phyloP scores from a whole-genome alignment of 1,284 basidiomycete genomes.

The Nidula niveotomentosa region DNA sequence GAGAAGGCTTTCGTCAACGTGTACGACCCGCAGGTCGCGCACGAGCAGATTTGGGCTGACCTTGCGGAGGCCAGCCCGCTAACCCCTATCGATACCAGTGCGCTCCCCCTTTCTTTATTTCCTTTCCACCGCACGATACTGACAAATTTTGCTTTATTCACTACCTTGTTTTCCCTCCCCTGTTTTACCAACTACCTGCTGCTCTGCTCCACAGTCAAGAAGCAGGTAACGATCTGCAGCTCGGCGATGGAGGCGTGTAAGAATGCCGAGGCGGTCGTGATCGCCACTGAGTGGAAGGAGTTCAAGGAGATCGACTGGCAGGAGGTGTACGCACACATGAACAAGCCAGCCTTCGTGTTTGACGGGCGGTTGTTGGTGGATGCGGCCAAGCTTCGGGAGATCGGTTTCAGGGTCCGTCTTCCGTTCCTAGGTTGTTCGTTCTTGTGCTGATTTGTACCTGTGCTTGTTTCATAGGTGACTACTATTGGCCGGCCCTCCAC shows the following conservation, averaged over 20 bases:
- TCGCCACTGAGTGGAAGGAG: constrained; percentile 96
- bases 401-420: constrained; percentile 87
- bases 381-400: constrained; percentile 73
- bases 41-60: constrained; percentile 76
- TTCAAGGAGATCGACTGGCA: constrained; percentile 93
- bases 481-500: constrained; percentile 39
- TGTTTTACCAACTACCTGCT: not conserved
- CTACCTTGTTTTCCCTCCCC: not conserved
- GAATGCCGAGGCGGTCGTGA: constrained; percentile 89
- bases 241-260: constrained; percentile 88
- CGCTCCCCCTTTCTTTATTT: constrained; percentile 22
- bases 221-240: constrained; percentile 78
- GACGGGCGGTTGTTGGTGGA: constrained; percentile 90
- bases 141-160: no score
- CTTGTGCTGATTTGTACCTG: not conserved
- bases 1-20: constrained; percentile 88
- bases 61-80: constrained; percentile 66
- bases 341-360: constrained; percentile 96
- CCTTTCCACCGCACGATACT: no score
- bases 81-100: constrained; percentile 57
- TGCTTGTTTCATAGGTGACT: constrained; percentile 27
- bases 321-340: constrained; percentile 84
- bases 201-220: constrained; percentile 60
- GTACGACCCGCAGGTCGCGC: constrained; percentile 89
- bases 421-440: constrained; percentile 1